Evolutionary conservation across 164 flowering plant species (phyloP), one percentile per base, ranked within the genome.

Genomic region (Berberis vulgaris): DNA sequence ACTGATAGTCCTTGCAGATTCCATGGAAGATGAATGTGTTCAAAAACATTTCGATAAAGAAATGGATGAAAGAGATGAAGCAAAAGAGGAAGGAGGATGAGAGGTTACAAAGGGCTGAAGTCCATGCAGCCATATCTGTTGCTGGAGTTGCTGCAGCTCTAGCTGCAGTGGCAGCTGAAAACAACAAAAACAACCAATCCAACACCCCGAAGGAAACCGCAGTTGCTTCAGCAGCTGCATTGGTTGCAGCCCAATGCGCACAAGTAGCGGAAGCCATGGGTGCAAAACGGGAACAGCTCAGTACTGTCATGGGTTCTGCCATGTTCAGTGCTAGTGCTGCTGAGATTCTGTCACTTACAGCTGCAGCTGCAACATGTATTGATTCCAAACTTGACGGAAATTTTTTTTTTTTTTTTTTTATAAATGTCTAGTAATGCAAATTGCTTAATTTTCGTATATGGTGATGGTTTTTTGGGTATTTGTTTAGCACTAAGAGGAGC

Each of bases 71-170:
- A 43, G 98, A 91, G 64, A 78, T 83, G 2, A 90, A 80, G 79
- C 78, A 71, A 60, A 88, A 78, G 82, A 65, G 86, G 43, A 94
- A 90, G 66, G 93, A 94, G 62, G 88, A 83, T 41, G 77, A 74
- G 44, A 84, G 97, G 69, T 56, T 94, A 45, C 86, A 84, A 60
- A 82, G 71, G 66, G 97, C 98, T 1, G 93, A 88, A 67, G 86
- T 87, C 6, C 97, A 94, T 54, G 98, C 97, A 41, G 97, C 98
- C 3, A 57, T 94, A 64, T 84, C 97, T 0, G 79, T 94, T 47
- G 97, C 98, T 0, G 96, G 97, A 2, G 78, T 91, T 1, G 98
- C 98, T 4, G 95, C 98, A 2, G 96, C 95, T 2, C 76, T 94
- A 1, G 97, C 98, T 2, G 97, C 98, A 43, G 78, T 88, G 43